Evolutionary conservation across 768 basidiomycete species (phyloP), one percentile per base, ranked within the genome.

Genomic region (Boletellus emodensis): DNA sequence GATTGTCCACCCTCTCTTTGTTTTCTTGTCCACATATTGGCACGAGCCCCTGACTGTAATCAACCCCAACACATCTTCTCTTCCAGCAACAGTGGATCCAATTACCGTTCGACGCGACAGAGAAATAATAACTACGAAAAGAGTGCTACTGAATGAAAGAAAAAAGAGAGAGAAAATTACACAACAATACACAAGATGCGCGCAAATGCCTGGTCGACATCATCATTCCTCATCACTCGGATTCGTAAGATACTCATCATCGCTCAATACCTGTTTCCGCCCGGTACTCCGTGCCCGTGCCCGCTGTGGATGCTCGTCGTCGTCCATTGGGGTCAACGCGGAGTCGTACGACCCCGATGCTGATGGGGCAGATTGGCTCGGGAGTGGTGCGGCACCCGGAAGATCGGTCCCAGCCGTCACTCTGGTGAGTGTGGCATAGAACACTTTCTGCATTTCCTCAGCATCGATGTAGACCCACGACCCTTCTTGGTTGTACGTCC

Each of bases 401-500:
- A 90, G 73, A 39, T 85, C 87, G 37, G 81, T 83, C 18, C 85
- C 86, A 13, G 70, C 74, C 40, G 86, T 83, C 44, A 75, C 69
- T 33, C 79, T 79, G 38, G 83, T 77, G 61, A 85, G 91, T 9
- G 84, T 74, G 24, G 81, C 74, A 52, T 87, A 79, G 65, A 94
- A 93, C 43, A 85, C 84, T 63, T 87, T 89, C 71, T 95, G 88
- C 88, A 94, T 91, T 72, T 92, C 90, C 43, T 91, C 88, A 8
- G 95, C 94, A 54, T 95, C 92, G 53, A 88, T 77, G 69, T 94
- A 95, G 34, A 96, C 93, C 88, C 90, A 92, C 0, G 92, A 94
- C 2, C 88, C 92, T 69, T 95, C 92, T 67, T 88, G 85, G 66
- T 97, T 97, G 75, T 92, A 98, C 39, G 83, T 88, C 60, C 89